Evolutionary conservation across 768 basidiomycete species (phyloP), one percentile per base, ranked within the genome.

Genomic region (Hydnomerulius pinastri): DNA sequence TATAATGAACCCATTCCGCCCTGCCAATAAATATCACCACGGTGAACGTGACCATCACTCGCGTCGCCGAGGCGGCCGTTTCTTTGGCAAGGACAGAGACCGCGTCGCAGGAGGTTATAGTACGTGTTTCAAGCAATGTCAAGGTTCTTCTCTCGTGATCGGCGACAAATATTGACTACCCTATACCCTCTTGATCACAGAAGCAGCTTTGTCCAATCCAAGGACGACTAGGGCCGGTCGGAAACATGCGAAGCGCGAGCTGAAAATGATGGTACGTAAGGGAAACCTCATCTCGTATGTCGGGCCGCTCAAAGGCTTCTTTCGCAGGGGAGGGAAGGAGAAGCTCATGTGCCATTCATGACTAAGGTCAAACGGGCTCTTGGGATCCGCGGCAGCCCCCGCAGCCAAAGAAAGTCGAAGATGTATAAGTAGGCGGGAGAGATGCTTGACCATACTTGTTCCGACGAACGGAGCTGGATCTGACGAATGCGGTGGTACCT

Each of bases 41-140:
- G n/a, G n/a, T n/a, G n/a, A n/a, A n/a, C n/a, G n/a, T n/a, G n/a
- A n/a, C n/a, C n/a, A n/a, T n/a, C n/a, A n/a, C n/a, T n/a, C n/a
- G n/a, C n/a, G n/a, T n/a, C n/a, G n/a, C n/a, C n/a, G n/a, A n/a
- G n/a, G n/a, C n/a, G 15, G n/a, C 38, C 48, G 24, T 38, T 51
- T 55, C 49, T 56, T 59, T 41, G 46, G 54, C 24, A 61, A 54
- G 51, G 72, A 80, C 56, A 70, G 58, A 23, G 74, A 77, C 45
- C 73, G 74, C 29, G 76, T 77, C 35, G 77, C 77, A 20, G 77
- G 71, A 27, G 78, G 78, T 27, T 73, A 75, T 61, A 77, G 78
- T 78, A 60, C 60, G 77, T 62, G 17, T 45, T 39, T 33, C 21
- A 30, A 11, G 8, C 24, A 17, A 27, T n/a, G 39, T 23, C 20